phyloP scores from a whole-genome alignment of 1,139 yeast species.

The Suhomyces terraborum region DNA sequence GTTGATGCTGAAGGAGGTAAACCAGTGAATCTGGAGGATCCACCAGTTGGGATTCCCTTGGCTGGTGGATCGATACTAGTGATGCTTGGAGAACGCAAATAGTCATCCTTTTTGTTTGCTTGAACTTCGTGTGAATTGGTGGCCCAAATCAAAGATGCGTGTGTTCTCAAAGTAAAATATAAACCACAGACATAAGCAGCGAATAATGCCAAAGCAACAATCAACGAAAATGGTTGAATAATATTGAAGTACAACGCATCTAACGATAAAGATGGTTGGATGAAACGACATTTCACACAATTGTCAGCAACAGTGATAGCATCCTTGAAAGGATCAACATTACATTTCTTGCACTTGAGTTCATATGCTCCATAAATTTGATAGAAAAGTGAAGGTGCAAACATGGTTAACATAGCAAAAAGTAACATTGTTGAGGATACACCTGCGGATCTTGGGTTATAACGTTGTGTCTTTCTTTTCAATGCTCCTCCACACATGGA shows the following conservation, averaged over 20 bases:
- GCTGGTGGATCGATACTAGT: slow-evolving; percentile 31
- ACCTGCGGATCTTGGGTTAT: slow-evolving; percentile 95
- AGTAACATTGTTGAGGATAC: slow-evolving; percentile 94
- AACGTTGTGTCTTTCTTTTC: slow-evolving; percentile 87
- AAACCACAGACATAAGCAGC: slow-evolving; percentile 88
- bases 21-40: slow-evolving; percentile 7
- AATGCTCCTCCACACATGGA: slow-evolving; percentile 98
- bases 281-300: slow-evolving; percentile 75
- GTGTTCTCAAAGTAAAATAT: slow-evolving; percentile 91
- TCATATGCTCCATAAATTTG: slow-evolving; percentile 90
- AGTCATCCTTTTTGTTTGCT: slow-evolving; percentile 26
- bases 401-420: slow-evolving; percentile 87
- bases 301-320: slow-evolving; percentile 25
- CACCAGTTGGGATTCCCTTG: background rate
- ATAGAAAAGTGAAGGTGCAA: slow-evolving; percentile 89
- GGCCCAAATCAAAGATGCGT: slow-evolving; percentile 96
- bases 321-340: slow-evolving; percentile 6
- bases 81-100: slow-evolving; percentile 36
- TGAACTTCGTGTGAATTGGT: slow-evolving; percentile 44
- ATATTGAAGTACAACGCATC: slow-evolving; percentile 65
- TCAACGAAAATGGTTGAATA: slow-evolving; percentile 76
- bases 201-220: slow-evolving; percentile 80
- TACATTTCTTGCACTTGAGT: slow-evolving; percentile 62
- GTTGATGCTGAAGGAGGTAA: slow-evolving; percentile 17
- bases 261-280: slow-evolving; percentile 70